These are phyloP conservation scores for Lachnellula arida DNA, from an alignment of 2,329 filamentous ascomycete species.

Conservation along the genomic window DNA sequence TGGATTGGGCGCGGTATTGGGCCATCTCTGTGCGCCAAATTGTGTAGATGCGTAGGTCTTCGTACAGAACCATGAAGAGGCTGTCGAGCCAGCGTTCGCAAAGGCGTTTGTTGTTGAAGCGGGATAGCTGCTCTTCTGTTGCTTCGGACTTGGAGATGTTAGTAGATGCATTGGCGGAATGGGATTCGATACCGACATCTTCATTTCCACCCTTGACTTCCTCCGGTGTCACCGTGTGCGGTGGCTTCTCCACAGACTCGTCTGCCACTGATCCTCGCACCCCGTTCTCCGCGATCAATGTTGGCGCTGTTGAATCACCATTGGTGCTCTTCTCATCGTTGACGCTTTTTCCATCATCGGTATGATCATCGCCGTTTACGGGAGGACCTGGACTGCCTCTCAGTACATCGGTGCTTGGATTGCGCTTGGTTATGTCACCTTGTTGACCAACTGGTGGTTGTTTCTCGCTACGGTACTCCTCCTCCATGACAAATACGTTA, in stretches of 20 bases:
- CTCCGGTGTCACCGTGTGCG: conserved; percentile 71
- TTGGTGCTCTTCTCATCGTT: conserved; percentile 31
- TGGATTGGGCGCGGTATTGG: conserved; percentile 86
- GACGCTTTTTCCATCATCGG: neutral
- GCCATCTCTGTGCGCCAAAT: conserved; percentile 99
- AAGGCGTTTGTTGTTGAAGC: conserved; percentile 93
- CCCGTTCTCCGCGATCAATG: conserved; percentile 25
- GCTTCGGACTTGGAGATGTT: conserved; percentile 48
- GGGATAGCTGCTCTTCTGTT: conserved; percentile 71
- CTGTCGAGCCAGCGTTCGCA: conserved; percentile 98
- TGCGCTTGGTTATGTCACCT: conserved; percentile 49
- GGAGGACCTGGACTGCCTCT: conserved; percentile 62
- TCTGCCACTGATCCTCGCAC: conserved; percentile 17
- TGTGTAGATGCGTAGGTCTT: conserved; percentile 95
- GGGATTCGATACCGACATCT: conserved; percentile 46
- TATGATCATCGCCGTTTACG: conserved; percentile 37
- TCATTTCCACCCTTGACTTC: conserved; percentile 72
- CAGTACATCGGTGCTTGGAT: conserved; percentile 74
- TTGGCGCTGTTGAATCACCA: conserved; percentile 24
- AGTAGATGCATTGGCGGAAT: conserved; percentile 19
- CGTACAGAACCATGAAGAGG: conserved; percentile 98
- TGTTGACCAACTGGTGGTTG: conserved; percentile 50
- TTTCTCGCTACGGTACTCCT: conserved; percentile 91
- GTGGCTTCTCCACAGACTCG: conserved; percentile 66
- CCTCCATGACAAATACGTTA: conserved; percentile 99